These are phyloP conservation scores for Dactylonectria macrodidyma DNA, from an alignment of 2,329 filamentous ascomycete genomes.

Conservation along the genomic window DNA sequence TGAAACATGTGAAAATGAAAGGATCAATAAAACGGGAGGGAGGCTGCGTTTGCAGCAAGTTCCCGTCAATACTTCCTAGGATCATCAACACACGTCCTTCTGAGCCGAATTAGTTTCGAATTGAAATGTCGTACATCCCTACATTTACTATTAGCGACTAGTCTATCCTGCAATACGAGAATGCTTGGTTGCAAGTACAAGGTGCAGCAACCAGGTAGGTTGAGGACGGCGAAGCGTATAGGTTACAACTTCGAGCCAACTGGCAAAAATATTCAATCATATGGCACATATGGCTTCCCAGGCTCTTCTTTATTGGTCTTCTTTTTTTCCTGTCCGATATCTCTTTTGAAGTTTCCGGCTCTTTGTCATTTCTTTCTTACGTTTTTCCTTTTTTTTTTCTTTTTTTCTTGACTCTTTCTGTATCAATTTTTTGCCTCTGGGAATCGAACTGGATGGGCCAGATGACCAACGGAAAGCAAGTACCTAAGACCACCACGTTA, in stretches of 20 bases:
- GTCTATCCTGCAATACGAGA: no score
- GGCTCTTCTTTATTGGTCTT: not conserved
- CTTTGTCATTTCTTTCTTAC: not conserved
- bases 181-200: not conserved
- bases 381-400: not conserved
- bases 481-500: not conserved
- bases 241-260: not conserved
- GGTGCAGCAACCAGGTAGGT: not conserved
- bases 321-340: not conserved
- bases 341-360: not conserved
- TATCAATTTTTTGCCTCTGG: not conserved
- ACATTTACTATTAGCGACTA: no score
- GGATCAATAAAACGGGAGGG: no score
- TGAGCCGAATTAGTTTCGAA: no score
- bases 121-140: no score
- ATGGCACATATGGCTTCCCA: not conserved
- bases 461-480: not conserved
- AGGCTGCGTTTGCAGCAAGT: no score
- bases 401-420: not conserved
- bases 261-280: slow-evolving; percentile 1
- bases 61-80: no score
- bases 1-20: no score
- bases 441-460: not conserved
- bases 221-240: not conserved
- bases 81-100: no score